Base-by-base conservation (phyloP, 1,284 basidiomycete species). In the Heterobasidion annosum region DNA sequence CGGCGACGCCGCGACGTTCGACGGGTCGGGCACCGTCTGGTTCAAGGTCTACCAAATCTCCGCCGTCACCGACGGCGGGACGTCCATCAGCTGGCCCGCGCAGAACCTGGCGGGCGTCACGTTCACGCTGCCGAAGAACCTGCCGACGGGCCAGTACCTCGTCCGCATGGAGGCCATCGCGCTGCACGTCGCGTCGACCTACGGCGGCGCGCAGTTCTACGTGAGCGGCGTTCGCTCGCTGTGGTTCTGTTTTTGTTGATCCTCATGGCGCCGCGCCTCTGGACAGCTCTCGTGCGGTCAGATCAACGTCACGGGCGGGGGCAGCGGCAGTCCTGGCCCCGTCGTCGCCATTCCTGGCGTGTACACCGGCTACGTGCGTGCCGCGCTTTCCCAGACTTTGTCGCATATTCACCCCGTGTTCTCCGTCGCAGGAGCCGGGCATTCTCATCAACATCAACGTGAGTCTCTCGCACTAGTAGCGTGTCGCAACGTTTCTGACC, bases 81-180 rank as follows among this genome's bases (percentile, higher is more conserved):
- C 47, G 2, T 66, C 68, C 54, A 73, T 74, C 60, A 64, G 65
- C 25, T 75, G 68, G 64, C 73, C 72, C n/a, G 67, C 70, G 15
- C 56, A 61, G 70, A 70, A 69, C 55, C 34, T 64, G n/a, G 58
- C 63, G 42, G 64, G 66, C 33, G 65, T 76, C 57, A 68, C 67
- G 48, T 78, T 78, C 65, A 73, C 71, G 3, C 53, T 78, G 54
- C 76, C 76, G 7, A 65, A 63, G 54, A 62, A 62, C 46, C 68
- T 78, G 34, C 76, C 77, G 13, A 70, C 61, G 45, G 77, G 76
- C 9, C 71, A 78, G 65, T 75, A 73, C 64, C 67, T 71, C 60
- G 70, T 79, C 57, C 75, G 77, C 50, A 70, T 73, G 61, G 76
- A 79, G 59, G 66, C 73, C 19, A 75, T 77, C 54, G 76, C 75